Evolutionary conservation across 495 filamentous ascomycete genomes (phyloP), one percentile per base, ranked within the genome.

Genomic region (Aspergillus leporis): DNA sequence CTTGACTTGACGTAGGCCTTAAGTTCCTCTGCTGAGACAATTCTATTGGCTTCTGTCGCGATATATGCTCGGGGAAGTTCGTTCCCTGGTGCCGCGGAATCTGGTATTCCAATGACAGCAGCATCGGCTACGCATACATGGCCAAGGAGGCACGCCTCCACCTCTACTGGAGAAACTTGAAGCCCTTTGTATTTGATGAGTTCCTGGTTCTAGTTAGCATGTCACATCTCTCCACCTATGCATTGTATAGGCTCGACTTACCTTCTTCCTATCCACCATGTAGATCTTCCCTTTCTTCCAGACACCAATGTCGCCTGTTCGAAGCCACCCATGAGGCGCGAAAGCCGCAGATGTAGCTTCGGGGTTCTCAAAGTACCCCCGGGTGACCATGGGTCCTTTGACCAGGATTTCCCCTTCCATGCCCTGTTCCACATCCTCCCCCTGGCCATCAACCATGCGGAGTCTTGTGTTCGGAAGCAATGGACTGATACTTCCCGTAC

Each of bases 271-370:
- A 22, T 61, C 63, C 18, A 61, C 58, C 19, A 65, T 56, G 40
- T 56, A 53, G 12, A 62, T 61, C 34, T 49, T 52, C 88, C 63
- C 88, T 62, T 60, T 80, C 80, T 71, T 94, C 90, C 36, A 95
- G 74, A 46, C 79, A 74, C 61, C 85, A 53, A 96, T 90, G 66
- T 96, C 91, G 22, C 91, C 91, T 0, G 91, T 93, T 64, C 85
- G 84, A 75, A 95, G 93, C 91, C 91, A 96, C 55, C 90, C 90
- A 65, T 94, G 90, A 22, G 80, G 67, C 38, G 87, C 81, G 32
- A 93, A 77, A 9, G 85, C 81, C 68, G 88, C 90, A 41, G 76
- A 74, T 8, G 90, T 94, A 73, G 91, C 89, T 43, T 83, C 87
- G 5, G 83, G 76, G 67, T 91, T 90, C 66, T 85, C 85, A 74